Conservation (phyloP, 2,329 filamentous ascomycete species). For the Phoma herbarum region DNA sequence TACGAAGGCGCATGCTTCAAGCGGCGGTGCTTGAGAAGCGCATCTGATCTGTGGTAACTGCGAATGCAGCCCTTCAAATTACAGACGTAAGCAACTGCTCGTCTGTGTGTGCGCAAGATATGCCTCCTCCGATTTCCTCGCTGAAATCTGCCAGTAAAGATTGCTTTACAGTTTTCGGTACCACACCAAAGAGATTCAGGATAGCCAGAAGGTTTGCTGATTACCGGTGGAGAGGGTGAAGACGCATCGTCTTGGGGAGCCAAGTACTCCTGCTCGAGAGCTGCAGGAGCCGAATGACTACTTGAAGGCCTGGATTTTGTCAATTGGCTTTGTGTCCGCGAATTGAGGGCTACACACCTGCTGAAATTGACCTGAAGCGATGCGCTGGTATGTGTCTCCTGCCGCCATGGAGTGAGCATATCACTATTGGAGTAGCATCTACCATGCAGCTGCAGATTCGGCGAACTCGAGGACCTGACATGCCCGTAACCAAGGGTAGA, state of each 20-base stretch:
- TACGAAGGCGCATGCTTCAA: neutral
- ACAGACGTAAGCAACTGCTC: neutral
- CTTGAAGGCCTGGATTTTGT: neutral
- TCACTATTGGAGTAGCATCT: neutral
- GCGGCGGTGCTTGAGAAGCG: neutral
- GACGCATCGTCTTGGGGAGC: neutral
- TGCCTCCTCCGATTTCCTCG: neutral
- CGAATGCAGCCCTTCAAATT: neutral
- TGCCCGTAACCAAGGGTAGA: neutral
- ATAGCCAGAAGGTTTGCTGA: neutral
- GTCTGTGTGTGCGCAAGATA: neutral
- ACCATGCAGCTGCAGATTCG: neutral
- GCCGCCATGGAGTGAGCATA: neutral
- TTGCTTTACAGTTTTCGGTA: neutral
- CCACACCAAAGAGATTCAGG: neutral
- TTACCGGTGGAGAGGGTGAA: neutral
- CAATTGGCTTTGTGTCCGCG: neutral
- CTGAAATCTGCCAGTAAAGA: neutral
- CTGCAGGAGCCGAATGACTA: neutral
- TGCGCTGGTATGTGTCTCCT: neutral
- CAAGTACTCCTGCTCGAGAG: neutral
- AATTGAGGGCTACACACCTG: neutral
- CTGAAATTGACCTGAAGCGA: neutral
- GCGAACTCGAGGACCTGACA: neutral
- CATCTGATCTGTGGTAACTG: neutral